Base-by-base conservation (phyloP, 805 yeast genomes). In the Saccharomycopsis fibuligera region DNA sequence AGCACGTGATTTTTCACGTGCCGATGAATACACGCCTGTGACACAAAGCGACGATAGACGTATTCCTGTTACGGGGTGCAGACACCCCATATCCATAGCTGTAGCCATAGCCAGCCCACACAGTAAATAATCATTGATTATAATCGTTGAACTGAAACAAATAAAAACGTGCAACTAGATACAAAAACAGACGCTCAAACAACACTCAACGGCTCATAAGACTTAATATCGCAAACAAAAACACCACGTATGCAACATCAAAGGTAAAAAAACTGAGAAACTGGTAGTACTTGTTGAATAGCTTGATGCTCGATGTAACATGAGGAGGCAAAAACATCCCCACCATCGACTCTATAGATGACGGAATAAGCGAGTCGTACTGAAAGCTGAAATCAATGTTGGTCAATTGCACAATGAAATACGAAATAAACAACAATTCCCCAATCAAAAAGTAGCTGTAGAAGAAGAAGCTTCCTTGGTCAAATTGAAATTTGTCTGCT, bases 201-300 rank as follows among this genome's bases (percentile, higher is more conserved):
- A n/a, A n/a, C n/a, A n/a, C n/a, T n/a, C n/a, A n/a, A n/a, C n/a
- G n/a, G n/a, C n/a, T n/a, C n/a, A 45, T 17, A 5, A 39, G 31
- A 23, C 40, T 36, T 41, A 49, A 47, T 2, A 48, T 21, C 25
- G 39, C 30, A 12, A 48, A 39, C 29, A 45, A 43, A 36, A 51
- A 48, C 19, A 48, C 27, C 9, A 40, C 25, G 29, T 38, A 35
- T 3, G 41, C 19, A 5, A 50, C 44, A 39, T 52, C 55, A 29
- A 19, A 29, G 17, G 23, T 30, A 22, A 52, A 46, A 36, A 44
- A 45, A n/a, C 36, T 38, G 24, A 49, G 41, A 21, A 52, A 5
- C 31, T 52, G 55, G 33, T 49, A 49, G 22, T 43, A 50, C 25
- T 44, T 52, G 45, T 49, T 49, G 19, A 47, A 16, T 4, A 35